These are phyloP conservation scores for Tetrahymena elliotti DNA, from an alignment of 73 alveolate species.

Conservation along the genomic window DNA sequence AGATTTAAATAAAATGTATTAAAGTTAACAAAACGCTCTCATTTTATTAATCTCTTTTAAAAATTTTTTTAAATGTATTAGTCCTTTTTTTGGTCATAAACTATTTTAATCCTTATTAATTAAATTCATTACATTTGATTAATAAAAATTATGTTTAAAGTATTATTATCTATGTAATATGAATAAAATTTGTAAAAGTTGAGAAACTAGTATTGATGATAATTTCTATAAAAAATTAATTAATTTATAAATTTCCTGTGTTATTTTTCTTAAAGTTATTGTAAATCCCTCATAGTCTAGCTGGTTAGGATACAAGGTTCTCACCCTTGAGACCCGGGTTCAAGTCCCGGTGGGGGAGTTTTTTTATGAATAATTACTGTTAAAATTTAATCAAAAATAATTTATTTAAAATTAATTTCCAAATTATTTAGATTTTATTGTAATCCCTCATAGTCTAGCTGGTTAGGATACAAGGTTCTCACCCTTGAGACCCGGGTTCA, in stretches of 20 bases:
- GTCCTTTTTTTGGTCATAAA: too few species aligned
- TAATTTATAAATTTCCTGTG: not conserved
- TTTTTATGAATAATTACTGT: not conserved
- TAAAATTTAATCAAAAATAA: not conserved
- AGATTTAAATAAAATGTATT: too few species aligned
- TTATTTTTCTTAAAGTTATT: not conserved
- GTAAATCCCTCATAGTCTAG: not conserved
- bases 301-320: not conserved
- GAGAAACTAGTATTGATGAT: not conserved
- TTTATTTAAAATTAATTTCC: not conserved
- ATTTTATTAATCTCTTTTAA: too few species aligned
- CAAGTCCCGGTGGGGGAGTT: slow-evolving; percentile 3
- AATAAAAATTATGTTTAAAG: too few species aligned
- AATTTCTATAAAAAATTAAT: not conserved
- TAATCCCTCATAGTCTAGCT: slow-evolving; percentile 1
- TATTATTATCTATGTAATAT: too few species aligned
- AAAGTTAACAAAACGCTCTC: too few species aligned
- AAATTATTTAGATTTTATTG: not conserved
- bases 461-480: slow-evolving; percentile 2
- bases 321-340: slow-evolving; percentile 3
- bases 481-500: slow-evolving; percentile 5
- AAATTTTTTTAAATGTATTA: too few species aligned
- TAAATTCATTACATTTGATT: too few species aligned
- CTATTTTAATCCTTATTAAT: too few species aligned
- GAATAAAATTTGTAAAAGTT: too few species aligned